Evolutionary conservation across 805 yeast species (phyloP).

Genomic region (Barnettozyma californica): DNA sequence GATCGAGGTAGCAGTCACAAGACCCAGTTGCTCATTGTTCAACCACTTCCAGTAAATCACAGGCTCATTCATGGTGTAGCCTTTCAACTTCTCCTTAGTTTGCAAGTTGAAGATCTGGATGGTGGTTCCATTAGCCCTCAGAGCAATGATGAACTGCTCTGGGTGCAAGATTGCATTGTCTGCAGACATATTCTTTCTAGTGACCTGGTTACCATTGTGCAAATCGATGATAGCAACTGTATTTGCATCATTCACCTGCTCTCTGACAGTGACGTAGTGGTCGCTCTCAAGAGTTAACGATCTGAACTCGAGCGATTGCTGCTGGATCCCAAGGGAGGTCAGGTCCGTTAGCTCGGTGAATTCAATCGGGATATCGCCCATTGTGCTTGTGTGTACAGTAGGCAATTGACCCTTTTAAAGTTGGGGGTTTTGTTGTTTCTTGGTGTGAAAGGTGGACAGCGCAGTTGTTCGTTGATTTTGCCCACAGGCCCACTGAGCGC

Average conservation of each 20-base stretch:
- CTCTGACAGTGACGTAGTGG: constrained; percentile 79
- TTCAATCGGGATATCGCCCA: constrained; percentile 87
- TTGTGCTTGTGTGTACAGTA: constrained; percentile 7
- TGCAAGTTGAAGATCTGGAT: constrained; percentile 89
- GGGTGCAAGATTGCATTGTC: constrained; percentile 98
- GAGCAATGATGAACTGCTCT: constrained; percentile 76
- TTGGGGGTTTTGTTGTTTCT: neutral
- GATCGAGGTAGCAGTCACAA: constrained; percentile 73
- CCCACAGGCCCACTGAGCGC: neutral
- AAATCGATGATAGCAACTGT: constrained; percentile 93
- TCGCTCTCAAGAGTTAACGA: constrained; percentile 94
- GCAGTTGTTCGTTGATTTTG: neutral
- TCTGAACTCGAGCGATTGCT: constrained; percentile 80
- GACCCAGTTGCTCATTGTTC: constrained; percentile 63
- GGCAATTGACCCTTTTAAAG: neutral
- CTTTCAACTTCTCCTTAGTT: constrained; percentile 82
- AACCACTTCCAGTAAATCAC: constrained; percentile 97
- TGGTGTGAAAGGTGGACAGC: neutral
- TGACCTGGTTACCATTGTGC: constrained; percentile 68
- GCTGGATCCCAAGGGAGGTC: constrained; percentile 79
- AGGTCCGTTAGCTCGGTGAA: constrained; percentile 93
- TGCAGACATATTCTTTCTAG: constrained; percentile 92
- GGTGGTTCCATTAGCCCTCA: constrained; percentile 94
- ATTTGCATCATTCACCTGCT: constrained; percentile 56
- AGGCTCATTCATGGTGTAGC: constrained; percentile 80